These are phyloP conservation scores for Microdochium nivale DNA, from an alignment of 2,329 filamentous ascomycete species.

Conservation along the genomic window DNA sequence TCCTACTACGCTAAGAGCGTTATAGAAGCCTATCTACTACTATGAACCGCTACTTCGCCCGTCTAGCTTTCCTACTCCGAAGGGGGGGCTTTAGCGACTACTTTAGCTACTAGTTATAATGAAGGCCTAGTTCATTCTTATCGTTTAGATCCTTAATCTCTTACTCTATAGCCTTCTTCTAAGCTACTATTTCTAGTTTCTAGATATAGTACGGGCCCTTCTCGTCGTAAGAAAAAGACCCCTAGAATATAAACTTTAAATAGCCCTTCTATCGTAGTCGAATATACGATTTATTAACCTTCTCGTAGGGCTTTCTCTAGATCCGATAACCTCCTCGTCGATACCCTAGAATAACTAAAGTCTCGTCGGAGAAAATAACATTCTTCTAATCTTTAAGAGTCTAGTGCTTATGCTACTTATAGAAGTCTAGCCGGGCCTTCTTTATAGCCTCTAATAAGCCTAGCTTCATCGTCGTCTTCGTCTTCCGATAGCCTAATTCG, in stretches of 20 bases:
- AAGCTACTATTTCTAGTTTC: constrained; percentile 6
- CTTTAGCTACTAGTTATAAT: neutral
- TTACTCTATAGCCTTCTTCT: no score
- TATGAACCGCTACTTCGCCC: neutral
- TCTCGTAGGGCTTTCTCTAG: neutral
- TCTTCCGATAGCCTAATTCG: neutral
- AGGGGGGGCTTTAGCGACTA: neutral
- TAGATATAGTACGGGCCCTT: constrained; percentile 16
- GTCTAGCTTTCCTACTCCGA: neutral
- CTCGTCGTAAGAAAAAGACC: constrained; percentile 17
- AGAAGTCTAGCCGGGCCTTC: neutral
- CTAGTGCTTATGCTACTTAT: neutral
- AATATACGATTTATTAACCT: neutral
- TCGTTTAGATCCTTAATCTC: neutral
- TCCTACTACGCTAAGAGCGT: neutral
- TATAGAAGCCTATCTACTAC: neutral
- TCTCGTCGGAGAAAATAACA: constrained; percentile 14
- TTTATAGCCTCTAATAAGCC: neutral
- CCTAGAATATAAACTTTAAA: constrained; percentile 19
- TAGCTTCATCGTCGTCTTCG: neutral
- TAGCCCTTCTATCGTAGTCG: constrained; percentile 5
- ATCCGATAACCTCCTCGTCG: constrained; percentile 3
- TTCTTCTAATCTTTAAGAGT: constrained; percentile 11
- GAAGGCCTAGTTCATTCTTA: neutral
- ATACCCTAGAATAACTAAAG: constrained; percentile 6